These are phyloP conservation scores for Colletotrichum lentis DNA, from an alignment of 2,329 filamentous ascomycete genomes.

Conservation along the genomic window DNA sequence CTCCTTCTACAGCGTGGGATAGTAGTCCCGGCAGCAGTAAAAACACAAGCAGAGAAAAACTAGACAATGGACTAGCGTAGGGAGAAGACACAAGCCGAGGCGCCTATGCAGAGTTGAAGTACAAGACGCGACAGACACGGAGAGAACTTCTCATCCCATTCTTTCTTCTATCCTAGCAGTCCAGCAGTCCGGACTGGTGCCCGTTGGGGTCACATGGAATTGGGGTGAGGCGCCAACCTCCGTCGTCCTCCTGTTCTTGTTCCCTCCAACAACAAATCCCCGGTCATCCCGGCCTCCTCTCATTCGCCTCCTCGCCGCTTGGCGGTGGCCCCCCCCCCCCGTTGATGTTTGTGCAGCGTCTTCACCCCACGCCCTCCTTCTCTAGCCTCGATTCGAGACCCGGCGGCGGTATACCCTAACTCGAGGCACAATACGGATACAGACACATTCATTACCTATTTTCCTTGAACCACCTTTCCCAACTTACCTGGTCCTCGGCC, in stretches of 20 bases:
- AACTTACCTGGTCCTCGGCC: background rate
- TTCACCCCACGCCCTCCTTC: slow-evolving; percentile 17
- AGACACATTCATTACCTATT: background rate
- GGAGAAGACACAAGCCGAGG: background rate
- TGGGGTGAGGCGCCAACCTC: slow-evolving; percentile 3
- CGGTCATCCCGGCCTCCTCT: slow-evolving; percentile 22
- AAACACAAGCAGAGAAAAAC: background rate
- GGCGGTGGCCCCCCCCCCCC: slow-evolving; percentile 13
- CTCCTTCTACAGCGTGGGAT: slow-evolving; percentile 4
- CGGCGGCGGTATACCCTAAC: slow-evolving; percentile 6
- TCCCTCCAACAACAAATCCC: slow-evolving; percentile 7
- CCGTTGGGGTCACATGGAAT: background rate
- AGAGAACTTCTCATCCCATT: slow-evolving; percentile 1
- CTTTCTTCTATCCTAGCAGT: slow-evolving; percentile 9
- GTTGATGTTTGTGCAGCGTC: slow-evolving; percentile 20
- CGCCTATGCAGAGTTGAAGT: background rate
- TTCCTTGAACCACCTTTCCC: slow-evolving; percentile 3
- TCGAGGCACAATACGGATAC: slow-evolving; percentile 6
- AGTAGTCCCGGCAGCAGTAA: background rate
- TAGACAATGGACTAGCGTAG: background rate
- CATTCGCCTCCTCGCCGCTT: slow-evolving; percentile 28
- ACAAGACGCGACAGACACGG: background rate
- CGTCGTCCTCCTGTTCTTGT: slow-evolving; percentile 3
- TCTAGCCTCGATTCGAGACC: background rate
- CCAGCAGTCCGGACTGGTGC: background rate